phyloP scores from a whole-genome alignment of 2,329 filamentous ascomycete species.

The Dendrostoma leiphaemia region DNA sequence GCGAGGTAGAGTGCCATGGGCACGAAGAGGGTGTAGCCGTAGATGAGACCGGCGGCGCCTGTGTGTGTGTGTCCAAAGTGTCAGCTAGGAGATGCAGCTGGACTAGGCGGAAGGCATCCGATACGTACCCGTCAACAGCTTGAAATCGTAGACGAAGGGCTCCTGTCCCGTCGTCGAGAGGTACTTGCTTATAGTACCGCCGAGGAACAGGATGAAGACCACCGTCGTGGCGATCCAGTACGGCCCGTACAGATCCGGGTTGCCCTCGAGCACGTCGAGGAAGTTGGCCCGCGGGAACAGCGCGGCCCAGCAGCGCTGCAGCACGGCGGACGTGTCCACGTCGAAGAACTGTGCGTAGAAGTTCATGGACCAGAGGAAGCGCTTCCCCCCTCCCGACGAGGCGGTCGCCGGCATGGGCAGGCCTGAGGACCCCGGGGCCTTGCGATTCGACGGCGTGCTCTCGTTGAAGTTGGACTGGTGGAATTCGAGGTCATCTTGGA shows the following conservation, averaged over 20 bases:
- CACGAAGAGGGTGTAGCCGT: constrained; percentile 89
- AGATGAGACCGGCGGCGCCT: constrained; percentile 87
- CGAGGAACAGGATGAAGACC: constrained; percentile 90
- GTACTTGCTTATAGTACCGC: constrained; percentile 93
- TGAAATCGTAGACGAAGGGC: constrained; percentile 90
- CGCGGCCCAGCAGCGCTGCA: constrained; percentile 83
- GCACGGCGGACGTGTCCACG: constrained; percentile 88
- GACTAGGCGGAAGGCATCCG: too few species aligned
- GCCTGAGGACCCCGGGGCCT: constrained; percentile 45
- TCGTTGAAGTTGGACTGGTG: constrained; percentile 86
- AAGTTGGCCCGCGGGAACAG: constrained; percentile 92
- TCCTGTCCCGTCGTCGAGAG: constrained; percentile 65
- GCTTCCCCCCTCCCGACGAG: constrained; percentile 62
- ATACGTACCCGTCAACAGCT: constrained; percentile 73
- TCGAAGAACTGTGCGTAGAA: constrained; percentile 99
- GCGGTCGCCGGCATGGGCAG: constrained; percentile 58
- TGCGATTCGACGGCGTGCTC: constrained; percentile 45
- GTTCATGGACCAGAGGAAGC: constrained; percentile 84
- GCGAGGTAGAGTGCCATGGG: constrained; percentile 83
- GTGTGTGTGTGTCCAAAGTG: neutral
- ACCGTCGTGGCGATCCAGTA: constrained; percentile 99
- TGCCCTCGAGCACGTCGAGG: constrained; percentile 93
- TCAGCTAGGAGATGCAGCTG: neutral
- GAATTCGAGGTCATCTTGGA: constrained; percentile 98
- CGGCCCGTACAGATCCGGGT: constrained; percentile 93